Evolutionary conservation across 2,329 filamentous ascomycete genomes (phyloP).

Genomic region (Aspergillus fumigatiaffinis): DNA sequence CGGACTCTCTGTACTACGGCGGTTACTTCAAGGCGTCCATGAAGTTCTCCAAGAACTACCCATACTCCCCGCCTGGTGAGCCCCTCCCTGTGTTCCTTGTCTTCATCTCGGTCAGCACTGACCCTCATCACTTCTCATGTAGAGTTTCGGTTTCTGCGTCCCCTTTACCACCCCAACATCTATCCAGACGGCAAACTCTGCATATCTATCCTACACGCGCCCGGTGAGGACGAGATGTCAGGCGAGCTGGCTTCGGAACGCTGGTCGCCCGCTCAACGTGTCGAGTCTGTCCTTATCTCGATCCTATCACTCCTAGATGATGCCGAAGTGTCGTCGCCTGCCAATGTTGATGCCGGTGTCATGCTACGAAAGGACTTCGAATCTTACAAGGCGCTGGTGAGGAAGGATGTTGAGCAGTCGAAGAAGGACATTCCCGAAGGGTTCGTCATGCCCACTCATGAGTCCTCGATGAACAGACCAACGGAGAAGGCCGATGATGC

Average conservation of each 20-base stretch:
- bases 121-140: background rate
- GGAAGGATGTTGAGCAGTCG: constrained; percentile 66
- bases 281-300: constrained; percentile 90
- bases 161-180: constrained; percentile 89
- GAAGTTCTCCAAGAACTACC: constrained; percentile 84
- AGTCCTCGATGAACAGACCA: constrained; percentile 52
- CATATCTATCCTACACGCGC: constrained; percentile 92
- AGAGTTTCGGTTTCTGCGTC: constrained; percentile 77
- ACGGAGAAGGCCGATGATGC: constrained; percentile 64
- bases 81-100: constrained; percentile 1
- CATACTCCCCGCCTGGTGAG: constrained; percentile 72
- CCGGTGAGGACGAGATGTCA: constrained; percentile 88
- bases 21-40: constrained; percentile 91
- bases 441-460: constrained; percentile 76
- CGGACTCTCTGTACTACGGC: constrained; percentile 85
- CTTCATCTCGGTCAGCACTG: background rate
- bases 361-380: constrained; percentile 71
- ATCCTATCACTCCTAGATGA: constrained; percentile 90
- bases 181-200: constrained; percentile 87
- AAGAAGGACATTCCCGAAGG: constrained; percentile 75
- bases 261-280: constrained; percentile 90
- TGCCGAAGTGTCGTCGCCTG: constrained; percentile 86
- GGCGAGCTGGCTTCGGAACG: constrained; percentile 86
- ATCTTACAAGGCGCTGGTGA: constrained; percentile 67
- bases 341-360: constrained; percentile 89